phyloP scores from a whole-genome alignment of 1,139 yeast species.

The Geotrichum citri-aurantii region DNA sequence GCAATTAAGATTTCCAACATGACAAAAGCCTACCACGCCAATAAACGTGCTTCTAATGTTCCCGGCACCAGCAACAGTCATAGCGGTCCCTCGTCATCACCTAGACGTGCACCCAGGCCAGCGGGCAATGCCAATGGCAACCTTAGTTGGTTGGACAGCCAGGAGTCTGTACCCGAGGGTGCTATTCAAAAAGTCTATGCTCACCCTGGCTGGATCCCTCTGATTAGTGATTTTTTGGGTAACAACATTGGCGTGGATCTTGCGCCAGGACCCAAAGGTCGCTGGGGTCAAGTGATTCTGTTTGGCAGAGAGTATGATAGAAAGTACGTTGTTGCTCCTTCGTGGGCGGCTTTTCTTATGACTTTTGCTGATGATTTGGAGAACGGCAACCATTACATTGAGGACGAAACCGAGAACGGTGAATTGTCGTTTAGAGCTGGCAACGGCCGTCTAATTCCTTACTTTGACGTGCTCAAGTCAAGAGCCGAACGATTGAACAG shows the following conservation, averaged over 20 bases:
- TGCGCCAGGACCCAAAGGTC: slow-evolving; percentile 73
- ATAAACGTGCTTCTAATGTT: slow-evolving; percentile 19
- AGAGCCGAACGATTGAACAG: slow-evolving; percentile 35
- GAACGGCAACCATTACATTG: slow-evolving; percentile 64
- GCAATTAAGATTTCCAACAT: slow-evolving; percentile 38
- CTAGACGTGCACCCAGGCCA: slow-evolving; percentile 10
- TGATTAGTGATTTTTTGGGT: slow-evolving; percentile 81
- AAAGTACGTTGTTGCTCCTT: slow-evolving; percentile 69
- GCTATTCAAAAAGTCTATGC: slow-evolving; percentile 69
- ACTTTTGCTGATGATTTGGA: slow-evolving; percentile 81
- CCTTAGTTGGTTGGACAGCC: slow-evolving; percentile 39
- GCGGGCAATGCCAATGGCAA: slow-evolving; percentile 15
- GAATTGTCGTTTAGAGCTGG: slow-evolving; percentile 61
- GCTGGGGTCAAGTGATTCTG: slow-evolving; percentile 75
- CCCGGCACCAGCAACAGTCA: slow-evolving; percentile 15
- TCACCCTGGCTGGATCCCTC: slow-evolving; percentile 85
- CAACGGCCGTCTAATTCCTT: slow-evolving; percentile 43
- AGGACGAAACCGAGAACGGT: slow-evolving; percentile 55
- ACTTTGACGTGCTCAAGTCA: slow-evolving; percentile 57
- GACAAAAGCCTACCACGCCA: slow-evolving; percentile 20
- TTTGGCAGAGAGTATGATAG: slow-evolving; percentile 89
- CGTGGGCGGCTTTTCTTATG: slow-evolving; percentile 79
- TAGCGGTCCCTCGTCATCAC: slow-evolving; percentile 17
- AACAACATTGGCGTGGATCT: slow-evolving; percentile 86
- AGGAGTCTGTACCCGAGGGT: slow-evolving; percentile 70